Base-by-base conservation (phyloP, 2,329 filamentous ascomycete genomes). In the Fusarium sp. region DNA sequence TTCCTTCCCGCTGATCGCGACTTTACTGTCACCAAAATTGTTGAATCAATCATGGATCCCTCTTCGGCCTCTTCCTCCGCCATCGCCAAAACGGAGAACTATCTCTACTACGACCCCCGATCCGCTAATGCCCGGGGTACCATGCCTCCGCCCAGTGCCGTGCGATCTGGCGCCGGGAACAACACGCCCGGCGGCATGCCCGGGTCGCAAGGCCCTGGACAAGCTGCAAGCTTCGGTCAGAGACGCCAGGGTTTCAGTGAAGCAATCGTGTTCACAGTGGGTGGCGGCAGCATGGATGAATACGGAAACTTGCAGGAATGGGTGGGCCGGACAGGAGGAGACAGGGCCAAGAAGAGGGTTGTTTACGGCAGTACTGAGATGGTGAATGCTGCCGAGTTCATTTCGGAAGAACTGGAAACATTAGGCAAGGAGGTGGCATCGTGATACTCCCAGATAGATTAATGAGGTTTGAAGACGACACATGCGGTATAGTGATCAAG, bases 221-320 rank as follows among this genome's bases (percentile, higher is more conserved):
- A 90, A 24, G 84, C 86, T 31, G 93, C 93, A 7, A 96, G 88
- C 52, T 98, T 98, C 76, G 95, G 94, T 2, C 94, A 98, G 77
- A 81, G 93, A 58, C 83, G 94, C 51, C 93, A 97, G 72, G 93
- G 92, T 0, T 97, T 94, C 76, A 91, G 87, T 44, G 93, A 97
- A 72, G 91, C 92, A 1, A 89, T 97, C 51, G 92, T 97, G n/a
- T 97, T 97, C 73, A 94, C 92, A 0, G 92, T 96, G 4, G 95
- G 95, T 5, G 95, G 96, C 42, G 95, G 95, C 38, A 97, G 93
- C 74, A 98, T 99, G 91, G 95, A 99, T 70, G 95, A 99, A 76
- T 99, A 98, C 74, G 94, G 93, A 19, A 99, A 99, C 76, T 76
- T 99, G 74, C 92, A 97, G 74, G 95, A 98, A 73, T 99, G 95